A percentile compares a stretch with the other conserved stretches of the same genome.
These are phyloP conservation scores for Batrachochytrium dendrobatidis DNA, from an alignment of 371 early-diverging fungal genomes.

Conservation along the genomic window DNA sequence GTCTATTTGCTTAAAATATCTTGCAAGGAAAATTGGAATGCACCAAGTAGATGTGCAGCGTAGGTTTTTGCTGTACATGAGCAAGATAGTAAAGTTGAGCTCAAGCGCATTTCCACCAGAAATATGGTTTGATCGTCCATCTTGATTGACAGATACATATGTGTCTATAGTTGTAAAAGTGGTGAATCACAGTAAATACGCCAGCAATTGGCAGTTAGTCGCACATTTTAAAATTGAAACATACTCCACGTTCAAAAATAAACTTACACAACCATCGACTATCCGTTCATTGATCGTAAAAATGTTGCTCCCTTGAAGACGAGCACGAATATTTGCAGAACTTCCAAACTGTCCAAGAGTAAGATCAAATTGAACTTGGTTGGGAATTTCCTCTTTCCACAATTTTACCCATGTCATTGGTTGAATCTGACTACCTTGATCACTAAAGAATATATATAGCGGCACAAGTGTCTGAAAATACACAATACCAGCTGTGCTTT, in stretches of 20 bases:
- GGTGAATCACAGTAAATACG: not conserved
- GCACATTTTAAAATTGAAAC: not conserved
- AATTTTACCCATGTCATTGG: constrained; percentile 27
- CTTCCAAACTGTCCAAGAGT: not conserved
- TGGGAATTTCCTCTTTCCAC: constrained; percentile 33
- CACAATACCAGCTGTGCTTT: constrained; percentile 34
- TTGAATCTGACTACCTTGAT: constrained; percentile 20
- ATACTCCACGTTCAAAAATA: not conserved
- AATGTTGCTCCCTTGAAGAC: constrained; percentile 24
- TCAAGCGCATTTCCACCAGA: constrained; percentile 30
- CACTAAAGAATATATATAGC: constrained; percentile 31
- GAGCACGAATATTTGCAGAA: not conserved
- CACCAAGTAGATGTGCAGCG: not conserved
- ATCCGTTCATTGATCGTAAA: constrained; percentile 34
- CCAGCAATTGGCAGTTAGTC: not conserved
- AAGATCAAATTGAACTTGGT: constrained; percentile 12
- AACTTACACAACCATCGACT: constrained; percentile 27
- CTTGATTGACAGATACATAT: constrained; percentile 9
- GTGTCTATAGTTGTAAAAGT: not conserved
- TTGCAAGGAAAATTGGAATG: no score
- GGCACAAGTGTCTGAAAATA: constrained; percentile 41
- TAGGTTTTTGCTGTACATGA: not conserved
- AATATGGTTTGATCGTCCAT: constrained; percentile 26
- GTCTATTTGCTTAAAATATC: no score
- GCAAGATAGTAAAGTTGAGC: not conserved